Evolutionary conservation across 106 monocot genomes (phyloP).

Genomic region (Gastrodia elata): DNA sequence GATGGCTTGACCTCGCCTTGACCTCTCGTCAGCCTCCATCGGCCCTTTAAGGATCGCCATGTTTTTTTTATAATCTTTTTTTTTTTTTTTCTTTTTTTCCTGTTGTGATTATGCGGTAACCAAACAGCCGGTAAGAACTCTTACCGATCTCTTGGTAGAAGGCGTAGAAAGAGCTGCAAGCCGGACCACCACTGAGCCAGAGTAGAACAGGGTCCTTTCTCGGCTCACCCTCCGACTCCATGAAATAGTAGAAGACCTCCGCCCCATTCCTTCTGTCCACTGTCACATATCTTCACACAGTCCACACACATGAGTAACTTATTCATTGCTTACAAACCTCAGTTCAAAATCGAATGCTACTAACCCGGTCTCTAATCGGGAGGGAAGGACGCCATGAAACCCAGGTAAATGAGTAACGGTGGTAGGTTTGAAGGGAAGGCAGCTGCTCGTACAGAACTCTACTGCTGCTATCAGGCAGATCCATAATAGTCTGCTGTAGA

Average conservation of each 20-base stretch:
- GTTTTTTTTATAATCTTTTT: no score
- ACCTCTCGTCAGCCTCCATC: no score
- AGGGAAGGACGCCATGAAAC: neutral
- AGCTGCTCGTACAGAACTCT: neutral
- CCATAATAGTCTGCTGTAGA: no score
- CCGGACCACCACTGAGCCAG: slow-evolving; percentile 33
- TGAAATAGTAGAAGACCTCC: slow-evolving; percentile 38
- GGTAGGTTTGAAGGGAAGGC: neutral
- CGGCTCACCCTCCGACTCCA: slow-evolving; percentile 26
- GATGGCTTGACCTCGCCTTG: no score
- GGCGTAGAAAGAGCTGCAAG: slow-evolving; percentile 25
- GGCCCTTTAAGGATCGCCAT: no score
- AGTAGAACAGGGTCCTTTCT: slow-evolving; percentile 23
- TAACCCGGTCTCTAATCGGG: neutral
- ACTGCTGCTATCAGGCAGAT: no score
- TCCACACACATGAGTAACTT: no score
- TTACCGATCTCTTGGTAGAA: slow-evolving; percentile 21
- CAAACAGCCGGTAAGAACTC: no score
- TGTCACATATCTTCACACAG: slow-evolving; percentile 7
- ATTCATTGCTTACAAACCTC: neutral
- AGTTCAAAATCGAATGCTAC: no score
- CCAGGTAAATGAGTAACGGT: neutral
- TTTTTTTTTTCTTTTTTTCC: no score
- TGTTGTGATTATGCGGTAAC: no score
- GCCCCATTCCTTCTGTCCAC: slow-evolving; percentile 24